A percentile compares a stretch with the other conserved stretches of the same genome.
These are phyloP conservation scores for Talaromyces piceae DNA, from an alignment of 2,329 filamentous ascomycete species.

Conservation along the genomic window DNA sequence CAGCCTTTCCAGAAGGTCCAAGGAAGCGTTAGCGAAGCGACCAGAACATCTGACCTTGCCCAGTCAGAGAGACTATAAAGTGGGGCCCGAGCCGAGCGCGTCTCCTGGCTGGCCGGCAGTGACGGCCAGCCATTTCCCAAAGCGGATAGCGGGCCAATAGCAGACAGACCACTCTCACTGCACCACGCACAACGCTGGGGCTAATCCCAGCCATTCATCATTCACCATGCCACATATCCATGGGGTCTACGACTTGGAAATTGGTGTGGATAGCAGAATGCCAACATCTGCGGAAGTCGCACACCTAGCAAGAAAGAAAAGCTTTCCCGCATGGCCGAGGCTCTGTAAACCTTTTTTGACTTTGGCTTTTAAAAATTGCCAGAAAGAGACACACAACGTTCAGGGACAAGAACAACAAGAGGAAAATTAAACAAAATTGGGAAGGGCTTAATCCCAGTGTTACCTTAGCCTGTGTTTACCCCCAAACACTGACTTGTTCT, in stretches of 20 bases:
- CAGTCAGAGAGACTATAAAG: not conserved
- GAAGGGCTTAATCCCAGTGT: too few species aligned
- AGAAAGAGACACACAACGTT: too few species aligned
- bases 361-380: too few species aligned
- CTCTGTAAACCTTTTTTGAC: too few species aligned
- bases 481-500: too few species aligned
- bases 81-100: not conserved
- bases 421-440: too few species aligned
- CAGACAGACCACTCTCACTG: not conserved
- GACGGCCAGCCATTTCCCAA: not conserved
- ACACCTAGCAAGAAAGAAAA: too few species aligned
- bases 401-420: too few species aligned
- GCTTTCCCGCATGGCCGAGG: too few species aligned
- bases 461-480: too few species aligned
- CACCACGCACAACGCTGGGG: not conserved
- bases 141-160: not conserved
- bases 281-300: not conserved
- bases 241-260: not conserved
- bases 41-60: not conserved
- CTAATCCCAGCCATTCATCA: not conserved
- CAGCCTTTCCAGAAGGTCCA: constrained; percentile 6
- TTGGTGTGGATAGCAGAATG: too few species aligned
- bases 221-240: not conserved
- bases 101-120: not conserved
- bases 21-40: constrained; percentile 7